These are phyloP conservation scores for Metschnikowia proteae DNA, from an alignment of 805 yeast species.

Conservation along the genomic window DNA sequence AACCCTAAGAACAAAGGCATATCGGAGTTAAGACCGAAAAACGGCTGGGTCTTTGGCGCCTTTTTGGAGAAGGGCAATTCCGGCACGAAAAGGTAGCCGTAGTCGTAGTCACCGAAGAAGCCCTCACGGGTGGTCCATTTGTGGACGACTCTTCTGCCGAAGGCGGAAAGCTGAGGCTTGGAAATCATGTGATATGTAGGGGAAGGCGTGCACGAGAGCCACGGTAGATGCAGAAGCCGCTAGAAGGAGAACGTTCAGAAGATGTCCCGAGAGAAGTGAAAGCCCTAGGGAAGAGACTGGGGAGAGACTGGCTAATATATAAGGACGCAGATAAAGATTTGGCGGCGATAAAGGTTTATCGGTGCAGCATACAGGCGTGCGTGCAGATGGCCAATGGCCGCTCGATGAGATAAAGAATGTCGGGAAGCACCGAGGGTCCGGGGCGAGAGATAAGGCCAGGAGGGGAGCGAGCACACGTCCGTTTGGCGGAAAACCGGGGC, in stretches of 20 bases:
- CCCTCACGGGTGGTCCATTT: constrained; percentile 76
- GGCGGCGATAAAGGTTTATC: not conserved
- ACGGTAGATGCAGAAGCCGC: not conserved
- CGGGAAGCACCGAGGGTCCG: constrained; percentile 2
- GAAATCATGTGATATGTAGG: constrained; percentile 1
- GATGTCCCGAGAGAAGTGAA: too few species aligned
- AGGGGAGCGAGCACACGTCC: too few species aligned
- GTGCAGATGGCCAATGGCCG: not conserved
- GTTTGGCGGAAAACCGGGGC: too few species aligned
- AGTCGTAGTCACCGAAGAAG: constrained; percentile 82
- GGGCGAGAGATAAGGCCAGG: not conserved
- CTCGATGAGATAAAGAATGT: constrained; percentile 1
- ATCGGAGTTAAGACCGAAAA: constrained; percentile 74
- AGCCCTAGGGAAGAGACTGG: too few species aligned
- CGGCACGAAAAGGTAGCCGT: constrained; percentile 75
- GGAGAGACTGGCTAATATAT: not conserved
- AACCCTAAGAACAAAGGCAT: constrained; percentile 80
- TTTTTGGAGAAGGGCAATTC: constrained; percentile 60
- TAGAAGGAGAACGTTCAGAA: too few species aligned
- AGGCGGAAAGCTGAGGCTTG: constrained; percentile 6
- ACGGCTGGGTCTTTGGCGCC: constrained; percentile 60
- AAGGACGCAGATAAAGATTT: not conserved
- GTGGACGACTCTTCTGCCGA: constrained; percentile 22
- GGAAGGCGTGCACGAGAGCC: not conserved
- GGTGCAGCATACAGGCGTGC: not conserved